Percentiles rank a stretch among this genome's conserved stretches.
phyloP scores from a whole-genome alignment of 202 grass and related monocot genomes.

The Carex arenaria region DNA sequence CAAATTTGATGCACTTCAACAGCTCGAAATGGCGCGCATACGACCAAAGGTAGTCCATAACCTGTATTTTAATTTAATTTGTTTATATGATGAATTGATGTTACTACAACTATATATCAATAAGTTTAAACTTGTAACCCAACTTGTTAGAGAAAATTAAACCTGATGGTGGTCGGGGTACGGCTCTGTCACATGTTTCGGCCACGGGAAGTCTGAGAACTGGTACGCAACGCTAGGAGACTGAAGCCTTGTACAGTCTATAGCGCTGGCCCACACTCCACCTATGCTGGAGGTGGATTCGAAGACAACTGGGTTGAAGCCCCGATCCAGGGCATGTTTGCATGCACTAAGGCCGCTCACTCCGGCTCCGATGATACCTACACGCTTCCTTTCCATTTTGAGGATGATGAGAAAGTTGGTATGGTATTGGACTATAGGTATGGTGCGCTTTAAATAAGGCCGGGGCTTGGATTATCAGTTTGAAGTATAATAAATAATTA shows the following conservation, averaged over 20 bases:
- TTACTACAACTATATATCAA: not conserved
- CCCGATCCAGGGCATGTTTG: slow-evolving; percentile 55
- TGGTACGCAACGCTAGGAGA: slow-evolving; percentile 25
- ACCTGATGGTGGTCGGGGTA: slow-evolving; percentile 43
- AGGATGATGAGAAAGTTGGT: not conserved
- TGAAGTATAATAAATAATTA: not conserved
- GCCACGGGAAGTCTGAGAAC: slow-evolving; percentile 87
- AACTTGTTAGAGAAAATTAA: not conserved
- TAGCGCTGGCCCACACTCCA: slow-evolving; percentile 55
- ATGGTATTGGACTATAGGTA: not conserved
- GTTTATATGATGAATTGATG: not conserved
- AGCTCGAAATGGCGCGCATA: slow-evolving; percentile 64
- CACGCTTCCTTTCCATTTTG: slow-evolving; percentile 37
- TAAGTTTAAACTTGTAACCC: not conserved
- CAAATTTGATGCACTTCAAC: slow-evolving; percentile 37
- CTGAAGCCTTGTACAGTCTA: slow-evolving; percentile 57
- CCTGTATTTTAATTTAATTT: slow-evolving; percentile 1
- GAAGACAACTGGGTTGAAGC: slow-evolving; percentile 57
- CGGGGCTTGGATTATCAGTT: not conserved
- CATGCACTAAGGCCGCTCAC: slow-evolving; percentile 58
- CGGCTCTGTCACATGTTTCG: slow-evolving; percentile 22
- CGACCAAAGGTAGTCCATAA: slow-evolving; percentile 50
- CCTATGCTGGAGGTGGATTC: slow-evolving; percentile 43
- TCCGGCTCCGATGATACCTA: slow-evolving; percentile 67
- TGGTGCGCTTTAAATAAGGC: slow-evolving; percentile 6